Evolutionary conservation across 306 rosid genomes (phyloP), one percentile per base, ranked within the genome.

Genomic region (Acacia crassicarpa): DNA sequence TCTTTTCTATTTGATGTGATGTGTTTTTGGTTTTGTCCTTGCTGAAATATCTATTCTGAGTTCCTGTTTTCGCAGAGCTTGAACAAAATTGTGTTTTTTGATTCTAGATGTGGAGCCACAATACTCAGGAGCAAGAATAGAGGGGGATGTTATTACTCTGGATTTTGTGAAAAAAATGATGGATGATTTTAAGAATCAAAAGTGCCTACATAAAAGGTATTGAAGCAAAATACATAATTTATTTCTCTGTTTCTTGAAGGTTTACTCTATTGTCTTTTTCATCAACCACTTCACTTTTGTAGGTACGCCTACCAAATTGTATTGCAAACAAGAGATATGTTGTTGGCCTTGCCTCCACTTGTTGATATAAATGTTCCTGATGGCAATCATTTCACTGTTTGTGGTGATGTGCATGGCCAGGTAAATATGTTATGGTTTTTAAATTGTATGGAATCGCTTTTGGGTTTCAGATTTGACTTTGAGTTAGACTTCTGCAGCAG

Each of bases 381-480:
- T 14, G 97, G 98, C 75, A 92, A 87, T 45, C 97, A 87, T 85
- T 92, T 96, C 82, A 96, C 98, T 74, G 97, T 96, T 79, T 96
- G 99, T 72, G 99, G 99, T 16, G 99, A 96, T 76, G 99, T 96
- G 79, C 99, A 96, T 86, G 99, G 99, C 74, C 99, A 96, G 98
- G 99, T 96, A 90, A 76, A 72, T 78, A 76, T 51, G 63, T 83
- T 80, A 25, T 76, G 69, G 71, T 74, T 22, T 13, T 78, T 45
- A n/a, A 72, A 71, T 63, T 80, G 71, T 63, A 65, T 38, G 46
- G 74, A 48, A 22, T 81, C 40, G 30, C n/a, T 75, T 49, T 78
- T 81, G 67, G 56, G 35, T 80, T 80, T 85, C 61, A 9, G 10
- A 15, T 58, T 30, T 66, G 66, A 48, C 49, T 66, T 83, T 61